Percentiles rank a stretch among this genome's conserved stretches.
Evolutionary conservation across 257 asterid genomes (phyloP).

Genomic region (Petrea volubilis): DNA sequence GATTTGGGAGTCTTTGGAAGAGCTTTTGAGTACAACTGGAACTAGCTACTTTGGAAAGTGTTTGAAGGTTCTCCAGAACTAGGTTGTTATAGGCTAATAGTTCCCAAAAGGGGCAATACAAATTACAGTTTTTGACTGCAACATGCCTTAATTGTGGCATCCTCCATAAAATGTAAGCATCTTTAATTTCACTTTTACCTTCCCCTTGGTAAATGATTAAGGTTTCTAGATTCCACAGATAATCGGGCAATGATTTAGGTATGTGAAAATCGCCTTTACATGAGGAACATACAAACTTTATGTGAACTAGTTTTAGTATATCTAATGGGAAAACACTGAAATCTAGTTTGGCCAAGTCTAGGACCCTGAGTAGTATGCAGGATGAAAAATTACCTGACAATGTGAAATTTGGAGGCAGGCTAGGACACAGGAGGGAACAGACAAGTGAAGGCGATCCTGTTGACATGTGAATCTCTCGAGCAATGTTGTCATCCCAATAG

Average conservation of each 20-base stretch:
- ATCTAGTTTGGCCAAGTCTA: not conserved
- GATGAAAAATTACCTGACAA: not conserved
- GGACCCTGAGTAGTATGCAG: not conserved
- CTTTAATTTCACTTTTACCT: no score
- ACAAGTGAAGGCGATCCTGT: no score
- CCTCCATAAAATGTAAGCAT: not conserved
- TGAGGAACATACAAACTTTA: slow-evolving; percentile 21
- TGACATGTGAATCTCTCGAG: no score
- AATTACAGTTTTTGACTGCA: not conserved
- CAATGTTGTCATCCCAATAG: no score
- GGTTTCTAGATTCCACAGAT: slow-evolving; percentile 23
- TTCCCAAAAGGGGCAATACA: no score
- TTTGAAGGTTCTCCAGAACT: not conserved
- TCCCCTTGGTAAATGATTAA: slow-evolving; percentile 6
- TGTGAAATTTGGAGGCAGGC: no score
- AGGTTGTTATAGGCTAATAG: not conserved
- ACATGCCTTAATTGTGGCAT: slow-evolving; percentile 35
- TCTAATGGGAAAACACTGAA: not conserved
- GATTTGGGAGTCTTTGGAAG: not conserved
- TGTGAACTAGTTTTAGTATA: not conserved
- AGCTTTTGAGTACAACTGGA: not conserved
- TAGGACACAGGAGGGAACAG: not conserved
- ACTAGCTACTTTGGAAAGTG: not conserved
- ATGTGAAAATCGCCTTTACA: not conserved
- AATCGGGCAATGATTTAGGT: slow-evolving; percentile 14